Evolutionary conservation across 2,329 filamentous ascomycete species (phyloP), one percentile per base, ranked within the genome.

Genomic region (Aureobasidium musti): DNA sequence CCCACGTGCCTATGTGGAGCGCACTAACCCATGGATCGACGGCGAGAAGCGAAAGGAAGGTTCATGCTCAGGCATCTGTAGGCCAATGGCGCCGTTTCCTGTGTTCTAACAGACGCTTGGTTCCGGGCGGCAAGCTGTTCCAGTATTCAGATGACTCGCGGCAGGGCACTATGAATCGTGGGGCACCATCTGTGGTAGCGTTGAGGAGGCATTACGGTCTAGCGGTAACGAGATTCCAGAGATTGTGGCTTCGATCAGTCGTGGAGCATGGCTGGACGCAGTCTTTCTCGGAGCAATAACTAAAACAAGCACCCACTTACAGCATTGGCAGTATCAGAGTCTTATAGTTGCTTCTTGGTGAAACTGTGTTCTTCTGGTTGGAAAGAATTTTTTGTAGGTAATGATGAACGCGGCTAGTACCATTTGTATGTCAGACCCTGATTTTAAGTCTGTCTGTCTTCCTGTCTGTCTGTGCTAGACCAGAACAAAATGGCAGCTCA

Each of bases 161-260:
- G 43, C 17, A 23, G 54, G 21, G 39, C 7, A 59, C 37, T 37
- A 59, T 26, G 54, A 45, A 45, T 59, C 54, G 54, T 33, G 54
- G 54, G 37, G 35, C 35, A 59, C 54, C 54, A 33, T 43, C 26
- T n/a, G 21, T 23, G 33, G 21, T 33, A 59, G 54, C 39, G 54
- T 59, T n/a, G 54, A 45, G 39, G 39, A n/a, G 45, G 30, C 26
- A 59, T 59, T 59, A 26, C 54, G 54, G 43, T 59, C 54, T 59
- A 59, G 54, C 54, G 54, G 54, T 39, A 45, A 30, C 23, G 7
- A 59, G 39, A 59, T 43, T 39, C 54, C 45, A n/a, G 19, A 45
- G 28, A 59, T 45, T 59, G 54, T 59, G 54, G 54, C 39, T 59
- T 11, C 37, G 14, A 45, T 17, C 39, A 39, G n/a, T 56, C 52